Evolutionary conservation across 2,329 filamentous ascomycete genomes (phyloP), one percentile per base, ranked within the genome.

Genomic region (Balansia obtecta): DNA sequence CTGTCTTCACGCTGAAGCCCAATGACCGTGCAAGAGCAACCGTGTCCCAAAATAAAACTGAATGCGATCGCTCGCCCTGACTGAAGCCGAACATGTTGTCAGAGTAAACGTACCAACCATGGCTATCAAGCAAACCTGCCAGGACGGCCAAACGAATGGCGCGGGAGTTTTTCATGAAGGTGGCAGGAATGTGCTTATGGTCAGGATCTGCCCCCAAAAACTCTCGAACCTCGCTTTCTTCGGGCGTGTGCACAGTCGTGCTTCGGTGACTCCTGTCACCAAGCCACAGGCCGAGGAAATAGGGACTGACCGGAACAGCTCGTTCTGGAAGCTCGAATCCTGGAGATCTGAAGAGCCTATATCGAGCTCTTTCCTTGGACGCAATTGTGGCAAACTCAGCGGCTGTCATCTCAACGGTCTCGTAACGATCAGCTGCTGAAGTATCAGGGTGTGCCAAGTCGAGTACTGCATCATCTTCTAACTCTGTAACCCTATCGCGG

Each of bases 381-480:
- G 62, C 57, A 33, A 74, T 59, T 39, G 63, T 57, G 52, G 71
- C 70, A 53, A 71, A 74, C 22, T 73, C 60, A 30, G 62, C 63
- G 9, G 72, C 71, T 15, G 70, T 73, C 61, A 74, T 71, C 55
- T 73, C 68, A 15, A 73, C 64, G 10, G 66, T 71, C 9, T 72
- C 67, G 49, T 61, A 70, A 22, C 48, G 54, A 32, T 65, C 57
- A 45, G 56, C 39, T 42, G 10, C 13, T 16, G 39, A 42, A 20
- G 18, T 15, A 16, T 42, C 39, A 16, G 39, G 39, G 39, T 42
- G 39, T 42, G 39, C n/a, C 39, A 11, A 20, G 39, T 5, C n/a
- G 10, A 42, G 13, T 11, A 18, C 18, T 22, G 39, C 39, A 16
- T 16, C 39, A n/a, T 42, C 39, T 18, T 22, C 12, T 18, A 42